phyloP scores from a whole-genome alignment of 371 early-diverging fungal genomes.

The Lichtheimia corymbifera region DNA sequence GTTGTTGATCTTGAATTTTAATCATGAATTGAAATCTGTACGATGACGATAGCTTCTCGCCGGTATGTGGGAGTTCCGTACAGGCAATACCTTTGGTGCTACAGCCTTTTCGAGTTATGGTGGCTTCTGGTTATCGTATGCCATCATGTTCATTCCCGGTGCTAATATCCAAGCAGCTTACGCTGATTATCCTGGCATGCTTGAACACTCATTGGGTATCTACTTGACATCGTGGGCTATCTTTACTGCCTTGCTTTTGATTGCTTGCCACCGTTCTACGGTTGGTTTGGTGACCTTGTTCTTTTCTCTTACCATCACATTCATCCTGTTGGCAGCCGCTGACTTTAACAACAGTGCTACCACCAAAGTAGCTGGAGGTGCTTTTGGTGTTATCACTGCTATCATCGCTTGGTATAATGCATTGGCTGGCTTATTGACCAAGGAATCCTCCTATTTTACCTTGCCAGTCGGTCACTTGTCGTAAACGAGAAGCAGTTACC shows the following conservation, averaged over 20 bases:
- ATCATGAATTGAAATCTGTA: too few relatives aligned
- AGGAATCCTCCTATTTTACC: constrained; percentile 57
- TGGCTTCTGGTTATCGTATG: constrained; percentile 81
- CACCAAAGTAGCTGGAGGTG: constrained; percentile 60
- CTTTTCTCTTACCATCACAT: constrained; percentile 65
- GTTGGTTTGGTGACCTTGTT: constrained; percentile 63
- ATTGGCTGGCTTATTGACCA: constrained; percentile 62
- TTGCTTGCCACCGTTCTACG: constrained; percentile 70
- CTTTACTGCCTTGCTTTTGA: constrained; percentile 67
- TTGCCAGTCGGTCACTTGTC: constrained; percentile 50
- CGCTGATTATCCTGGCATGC: constrained; percentile 27
- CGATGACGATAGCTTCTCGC: constrained; percentile 52
- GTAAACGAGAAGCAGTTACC: neutral
- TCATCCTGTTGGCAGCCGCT: constrained; percentile 59
- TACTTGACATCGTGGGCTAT: constrained; percentile 72
- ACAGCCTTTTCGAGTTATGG: constrained; percentile 82
- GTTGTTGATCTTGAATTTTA: neutral
- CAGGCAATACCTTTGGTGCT: constrained; percentile 81
- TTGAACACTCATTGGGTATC: constrained; percentile 67
- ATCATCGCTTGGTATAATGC: constrained; percentile 78
- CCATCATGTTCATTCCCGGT: constrained; percentile 59
- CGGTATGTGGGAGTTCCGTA: constrained; percentile 85
- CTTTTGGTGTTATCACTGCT: constrained; percentile 68
- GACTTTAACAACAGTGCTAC: constrained; percentile 37
- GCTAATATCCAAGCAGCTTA: constrained; percentile 54